phyloP scores from a whole-genome alignment of 116 monocot genomes.

The Zostera marina region DNA sequence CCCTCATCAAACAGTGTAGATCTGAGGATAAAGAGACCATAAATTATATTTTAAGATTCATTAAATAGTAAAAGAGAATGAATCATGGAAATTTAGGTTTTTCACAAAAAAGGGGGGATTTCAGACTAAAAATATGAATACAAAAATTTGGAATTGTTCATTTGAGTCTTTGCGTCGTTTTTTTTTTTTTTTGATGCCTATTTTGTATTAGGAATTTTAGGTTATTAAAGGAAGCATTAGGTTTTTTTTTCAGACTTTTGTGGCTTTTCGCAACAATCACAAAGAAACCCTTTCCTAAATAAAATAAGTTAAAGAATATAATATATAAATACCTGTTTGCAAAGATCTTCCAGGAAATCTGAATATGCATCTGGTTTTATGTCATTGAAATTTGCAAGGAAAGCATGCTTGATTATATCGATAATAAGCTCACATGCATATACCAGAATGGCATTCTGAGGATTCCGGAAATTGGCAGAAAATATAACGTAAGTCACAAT shows the following conservation, averaged over 20 bases:
- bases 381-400: constrained; percentile 95
- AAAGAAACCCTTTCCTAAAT: neutral
- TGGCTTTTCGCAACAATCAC: neutral
- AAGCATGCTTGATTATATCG: constrained; percentile 90
- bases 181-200: no score
- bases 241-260: no score
- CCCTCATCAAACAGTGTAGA: no score
- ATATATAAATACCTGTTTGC: constrained; percentile 54
- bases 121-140: no score
- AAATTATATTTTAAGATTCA: no score
- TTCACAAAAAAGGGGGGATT: no score
- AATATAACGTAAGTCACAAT: neutral
- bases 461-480: constrained; percentile 2
- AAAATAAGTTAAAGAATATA: neutral
- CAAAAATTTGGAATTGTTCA: no score
- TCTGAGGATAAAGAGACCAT: no score
- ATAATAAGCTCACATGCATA: constrained; percentile 79
- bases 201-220: no score
- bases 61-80: neutral
- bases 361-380: constrained; percentile 86
- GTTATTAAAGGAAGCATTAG: no score
- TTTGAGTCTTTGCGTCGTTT: no score
- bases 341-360: constrained; percentile 92
- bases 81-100: no score
- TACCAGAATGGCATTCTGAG: constrained; percentile 65